Base-by-base conservation (phyloP, 805 yeast species). In the Wickerhamiella shivajii region DNA sequence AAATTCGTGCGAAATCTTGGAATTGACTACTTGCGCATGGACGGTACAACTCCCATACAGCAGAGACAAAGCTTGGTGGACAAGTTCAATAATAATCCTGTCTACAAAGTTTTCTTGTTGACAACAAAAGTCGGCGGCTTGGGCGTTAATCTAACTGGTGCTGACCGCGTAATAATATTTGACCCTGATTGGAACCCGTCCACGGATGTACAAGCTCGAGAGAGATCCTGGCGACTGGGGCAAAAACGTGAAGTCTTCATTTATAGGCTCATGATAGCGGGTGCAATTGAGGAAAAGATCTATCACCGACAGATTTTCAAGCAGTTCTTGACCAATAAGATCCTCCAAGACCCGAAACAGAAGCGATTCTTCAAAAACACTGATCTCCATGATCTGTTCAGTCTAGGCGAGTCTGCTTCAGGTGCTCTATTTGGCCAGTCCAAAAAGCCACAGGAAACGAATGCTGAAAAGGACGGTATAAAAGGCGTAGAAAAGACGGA, bases 161-260 rank as follows among this genome's bases (percentile, higher is more conserved):
- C 98, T 0, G 84, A 84, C 44, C 60, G 97, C 28, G 95, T 87
- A 9, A 81, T 87, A 15, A 87, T 87, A 11, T 87, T 69, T 51
- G 98, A 87, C 49, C 98, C 98, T 0, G 97, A 90, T 55, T 87
- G 98, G 98, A 87, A 87, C 49, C 98, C 98, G 1, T 83, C 95
- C 1, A 90, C 97, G 0, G 98, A 87, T 59, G 66, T 85, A 39
- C 98, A 87, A 55, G 98, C 98, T 0, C 64, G 97, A 39, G 98
- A 87, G 52, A 59, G 98, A 31, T 96, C 97, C 0, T 90, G 97
- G 97, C 64, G 98, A 43, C 63, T 87, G 41, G 98, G 98, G 1
- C 98, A 87, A 53, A 85, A 78, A 51, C 72, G 75, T 38, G 94
- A 85, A 45, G 96, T 87, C 6, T 71, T 84, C 5, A 85, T 87